Percentiles rank a stretch among this genome's conserved stretches.
Evolutionary conservation across 352 stramenopile genomes (phyloP).

Genomic region (Globisporangium alternatum): DNA sequence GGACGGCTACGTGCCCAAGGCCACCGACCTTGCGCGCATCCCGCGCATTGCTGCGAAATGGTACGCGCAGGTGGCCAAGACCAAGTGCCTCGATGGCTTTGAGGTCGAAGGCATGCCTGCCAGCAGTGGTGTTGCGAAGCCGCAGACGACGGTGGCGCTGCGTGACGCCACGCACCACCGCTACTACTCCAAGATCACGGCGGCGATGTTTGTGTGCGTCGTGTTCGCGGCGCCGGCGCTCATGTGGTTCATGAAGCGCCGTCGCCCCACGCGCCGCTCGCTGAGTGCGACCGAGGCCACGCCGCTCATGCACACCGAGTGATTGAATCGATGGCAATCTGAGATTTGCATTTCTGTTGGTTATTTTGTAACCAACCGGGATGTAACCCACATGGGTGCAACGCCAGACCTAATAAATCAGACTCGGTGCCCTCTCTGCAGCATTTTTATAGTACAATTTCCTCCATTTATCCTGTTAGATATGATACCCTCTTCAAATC

Average conservation of each 20-base stretch:
- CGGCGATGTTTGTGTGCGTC: not conserved
- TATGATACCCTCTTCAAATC: not conserved
- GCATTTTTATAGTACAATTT: not conserved
- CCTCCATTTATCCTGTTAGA: not conserved
- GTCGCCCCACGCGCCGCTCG: slow-evolving; percentile 12
- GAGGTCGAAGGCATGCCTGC: slow-evolving; percentile 3
- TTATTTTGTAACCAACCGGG: not conserved
- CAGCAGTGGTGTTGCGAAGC: not conserved
- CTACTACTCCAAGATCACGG: slow-evolving; percentile 2
- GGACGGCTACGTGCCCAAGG: slow-evolving; percentile 20
- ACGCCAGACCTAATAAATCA: not conserved
- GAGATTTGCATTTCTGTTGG: not conserved
- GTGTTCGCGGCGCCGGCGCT: slow-evolving; percentile 14
- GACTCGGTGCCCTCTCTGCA: not conserved
- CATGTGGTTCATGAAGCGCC: slow-evolving; percentile 18
- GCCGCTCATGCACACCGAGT: slow-evolving; percentile 16
- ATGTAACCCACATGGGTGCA: not conserved
- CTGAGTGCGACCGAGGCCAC: slow-evolving; percentile 11
- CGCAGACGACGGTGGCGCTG: not conserved
- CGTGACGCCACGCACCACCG: not conserved
- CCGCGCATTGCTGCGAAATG: slow-evolving; percentile 47
- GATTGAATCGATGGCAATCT: not conserved
- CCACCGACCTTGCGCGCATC: slow-evolving; percentile 32
- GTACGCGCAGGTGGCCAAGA: slow-evolving; percentile 51
- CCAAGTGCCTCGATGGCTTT: slow-evolving; percentile 49